Percentiles rank a stretch among this genome's conserved stretches.
Evolutionary conservation across 2,329 filamentous ascomycete genomes (phyloP).

Genomic region (Lizonia empirigonia): DNA sequence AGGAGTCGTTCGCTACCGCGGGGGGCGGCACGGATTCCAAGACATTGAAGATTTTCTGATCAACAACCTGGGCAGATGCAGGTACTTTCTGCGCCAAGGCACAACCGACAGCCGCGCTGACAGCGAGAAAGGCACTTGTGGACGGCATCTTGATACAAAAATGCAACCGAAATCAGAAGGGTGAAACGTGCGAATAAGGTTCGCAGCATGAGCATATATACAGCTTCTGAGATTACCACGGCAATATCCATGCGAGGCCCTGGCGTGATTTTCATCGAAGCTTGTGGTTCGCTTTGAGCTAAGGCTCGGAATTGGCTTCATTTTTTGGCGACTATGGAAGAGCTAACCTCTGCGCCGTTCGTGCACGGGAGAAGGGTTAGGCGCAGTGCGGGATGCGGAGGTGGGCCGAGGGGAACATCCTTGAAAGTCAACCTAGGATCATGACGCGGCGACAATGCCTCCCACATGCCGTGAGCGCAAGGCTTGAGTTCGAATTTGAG

Average conservation of each 20-base stretch:
- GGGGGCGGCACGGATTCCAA: conserved; percentile 27
- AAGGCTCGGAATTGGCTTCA: conserved; percentile 3
- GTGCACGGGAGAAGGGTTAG: conserved; percentile 5
- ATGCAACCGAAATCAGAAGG: not conserved
- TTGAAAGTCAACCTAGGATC: not conserved
- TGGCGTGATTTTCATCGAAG: conserved; percentile 10
- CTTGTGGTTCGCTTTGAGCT: conserved; percentile 4
- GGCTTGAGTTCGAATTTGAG: not conserved
- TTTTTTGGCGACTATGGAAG: not conserved
- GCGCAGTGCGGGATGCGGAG: conserved; percentile 12
- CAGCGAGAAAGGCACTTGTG: conserved; percentile 11
- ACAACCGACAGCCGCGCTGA: conserved; percentile 15
- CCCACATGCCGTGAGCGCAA: not conserved
- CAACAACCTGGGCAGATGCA: conserved; percentile 27
- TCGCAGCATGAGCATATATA: conserved; percentile 12
- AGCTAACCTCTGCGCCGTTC: conserved; percentile 14
- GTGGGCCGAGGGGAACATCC: not conserved
- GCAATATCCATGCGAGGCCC: conserved; percentile 2
- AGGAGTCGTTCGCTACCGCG: conserved; percentile 24
- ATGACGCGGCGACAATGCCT: not conserved
- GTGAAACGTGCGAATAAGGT: conserved; percentile 13
- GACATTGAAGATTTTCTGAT: conserved; percentile 32
- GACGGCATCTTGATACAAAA: conserved; percentile 17
- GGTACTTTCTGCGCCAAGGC: conserved; percentile 27
- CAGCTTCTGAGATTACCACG: conserved; percentile 6